These are phyloP conservation scores for Colletotrichum sansevieriae DNA, from an alignment of 2,329 filamentous ascomycete genomes.

Conservation along the genomic window DNA sequence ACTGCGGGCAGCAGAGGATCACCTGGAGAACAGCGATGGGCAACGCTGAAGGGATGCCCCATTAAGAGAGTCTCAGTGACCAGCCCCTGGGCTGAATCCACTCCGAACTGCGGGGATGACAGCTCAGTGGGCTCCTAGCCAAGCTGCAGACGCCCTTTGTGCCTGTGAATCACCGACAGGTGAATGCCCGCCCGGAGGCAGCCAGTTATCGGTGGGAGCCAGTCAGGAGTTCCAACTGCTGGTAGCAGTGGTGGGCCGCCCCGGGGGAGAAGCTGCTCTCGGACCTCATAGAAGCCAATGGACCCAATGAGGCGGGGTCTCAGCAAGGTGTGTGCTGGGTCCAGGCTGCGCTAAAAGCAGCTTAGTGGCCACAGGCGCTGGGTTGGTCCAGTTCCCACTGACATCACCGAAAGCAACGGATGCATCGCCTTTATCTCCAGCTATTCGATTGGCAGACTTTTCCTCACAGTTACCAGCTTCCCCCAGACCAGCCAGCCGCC, in stretches of 20 bases:
- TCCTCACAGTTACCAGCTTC: neutral
- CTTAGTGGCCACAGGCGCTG: slow-evolving; percentile 28
- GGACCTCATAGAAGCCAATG: slow-evolving; percentile 34
- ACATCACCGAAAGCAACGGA: slow-evolving; percentile 41
- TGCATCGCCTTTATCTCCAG: slow-evolving; percentile 37
- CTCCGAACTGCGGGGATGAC: slow-evolving; percentile 17
- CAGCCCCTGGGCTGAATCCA: slow-evolving; percentile 14
- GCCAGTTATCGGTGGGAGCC: slow-evolving; percentile 3
- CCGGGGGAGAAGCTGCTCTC: slow-evolving; percentile 23
- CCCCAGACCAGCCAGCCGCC: neutral
- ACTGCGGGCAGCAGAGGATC: slow-evolving; percentile 32
- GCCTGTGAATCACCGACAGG: slow-evolving; percentile 1
- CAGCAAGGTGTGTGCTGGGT: slow-evolving; percentile 24
- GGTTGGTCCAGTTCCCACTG: slow-evolving; percentile 35
- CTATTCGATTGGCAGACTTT: slow-evolving; percentile 35
- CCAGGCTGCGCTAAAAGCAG: slow-evolving; percentile 29
- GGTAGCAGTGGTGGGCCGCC: neutral
- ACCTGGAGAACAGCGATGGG: slow-evolving; percentile 29
- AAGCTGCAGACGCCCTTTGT: neutral
- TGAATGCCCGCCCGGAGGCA: slow-evolving; percentile 11
- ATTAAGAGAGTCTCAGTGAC: neutral
- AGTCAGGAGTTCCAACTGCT: neutral
- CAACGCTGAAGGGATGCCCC: slow-evolving; percentile 21
- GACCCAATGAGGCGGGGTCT: slow-evolving; percentile 22
- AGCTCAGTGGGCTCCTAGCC: slow-evolving; percentile 15